Evolutionary conservation across 2,329 filamentous ascomycete species (phyloP), one percentile per base, ranked within the genome.

Genomic region (Herpotrichia juniperi): DNA sequence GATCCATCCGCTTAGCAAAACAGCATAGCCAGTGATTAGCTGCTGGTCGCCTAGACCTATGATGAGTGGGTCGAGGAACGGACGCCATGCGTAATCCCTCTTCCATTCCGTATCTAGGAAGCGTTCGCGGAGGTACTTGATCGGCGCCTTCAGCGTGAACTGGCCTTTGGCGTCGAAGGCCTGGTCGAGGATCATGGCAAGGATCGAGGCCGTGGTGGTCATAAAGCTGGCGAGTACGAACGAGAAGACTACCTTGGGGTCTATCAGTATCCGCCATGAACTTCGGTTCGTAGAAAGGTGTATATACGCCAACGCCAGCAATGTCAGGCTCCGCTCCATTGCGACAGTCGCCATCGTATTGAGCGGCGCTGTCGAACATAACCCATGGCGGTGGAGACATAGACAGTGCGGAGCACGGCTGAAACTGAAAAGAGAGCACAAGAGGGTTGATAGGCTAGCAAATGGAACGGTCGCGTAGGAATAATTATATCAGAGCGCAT

Each of bases 161-260:
- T 53, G 59, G 11, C 63, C 64, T 47, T 67, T 68, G 1, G 56
- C 49, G 32, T 68, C 59, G 43, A 64, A 66, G 0, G 61, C 60
- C 42, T 69, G 65, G 46, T 69, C 66, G 35, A 71, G 64, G n/a
- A 70, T 43, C 59, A 69, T 69, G 6, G 66, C 68, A 11, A 69
- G 51, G n/a, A 69, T 61, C 0, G 67, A 68, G 16, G 67, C 63
- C 2, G 53, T 51, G 0, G 66, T 69, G 2, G 68, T 69, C 60
- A 69, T 62, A 40, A 62, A 54, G 50, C 67, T 69, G 21, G 67
- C 64, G 24, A 66, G 53, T 12, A 68, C 59, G 31, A 69, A 68
- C 1, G 68, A 69, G 1, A 68, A 34, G 1, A 71, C 68, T 17
- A 71, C 67, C 68, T 71, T 69, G 1, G 67, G 34, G 1, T 69